phyloP scores from a whole-genome alignment of 257 asterid species.

The Galeopsis tetrahit region DNA sequence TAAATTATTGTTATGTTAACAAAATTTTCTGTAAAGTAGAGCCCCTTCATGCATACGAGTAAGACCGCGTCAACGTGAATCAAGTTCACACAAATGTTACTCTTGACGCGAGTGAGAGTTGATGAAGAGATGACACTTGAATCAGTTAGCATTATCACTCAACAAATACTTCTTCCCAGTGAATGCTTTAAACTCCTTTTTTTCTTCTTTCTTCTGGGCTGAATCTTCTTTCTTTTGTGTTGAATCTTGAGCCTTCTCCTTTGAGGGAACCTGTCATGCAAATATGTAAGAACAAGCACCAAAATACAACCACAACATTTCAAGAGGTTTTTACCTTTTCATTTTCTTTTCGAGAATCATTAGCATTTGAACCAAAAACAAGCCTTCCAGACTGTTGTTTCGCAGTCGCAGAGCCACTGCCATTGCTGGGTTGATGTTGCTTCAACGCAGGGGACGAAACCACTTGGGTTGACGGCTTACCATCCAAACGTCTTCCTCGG shows the following conservation, averaged over 20 bases:
- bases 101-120: no score
- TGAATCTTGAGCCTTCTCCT: background rate
- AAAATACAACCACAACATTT: background rate
- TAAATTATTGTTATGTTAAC: background rate
- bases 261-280: background rate
- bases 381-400: background rate
- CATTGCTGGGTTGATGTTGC: background rate
- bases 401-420: background rate
- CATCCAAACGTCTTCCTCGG: background rate
- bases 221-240: background rate
- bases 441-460: background rate
- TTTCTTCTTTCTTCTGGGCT: background rate
- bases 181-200: background rate
- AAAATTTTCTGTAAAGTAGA: background rate
- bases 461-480: background rate
- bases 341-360: background rate
- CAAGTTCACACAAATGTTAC: no score
- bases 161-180: background rate
- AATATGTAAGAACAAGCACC: no score
- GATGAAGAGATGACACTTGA: no score
- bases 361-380: background rate
- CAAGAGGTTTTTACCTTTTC: background rate
- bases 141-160: background rate
- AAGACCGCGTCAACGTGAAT: no score
- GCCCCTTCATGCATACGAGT: no score